phyloP scores from a whole-genome alignment of 75 land plant genomes.

The Selaginella tamariscina region DNA sequence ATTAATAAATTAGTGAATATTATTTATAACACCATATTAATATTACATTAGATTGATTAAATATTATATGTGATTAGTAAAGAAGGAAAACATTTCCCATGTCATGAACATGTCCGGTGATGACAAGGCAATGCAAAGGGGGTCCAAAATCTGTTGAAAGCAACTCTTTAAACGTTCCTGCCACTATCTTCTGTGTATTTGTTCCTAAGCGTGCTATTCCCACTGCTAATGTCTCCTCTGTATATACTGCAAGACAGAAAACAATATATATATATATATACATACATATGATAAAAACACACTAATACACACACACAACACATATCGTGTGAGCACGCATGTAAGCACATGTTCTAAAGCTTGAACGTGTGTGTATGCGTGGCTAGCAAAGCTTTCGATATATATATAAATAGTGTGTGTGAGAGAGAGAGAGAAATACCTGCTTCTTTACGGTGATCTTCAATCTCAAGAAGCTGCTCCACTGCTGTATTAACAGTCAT shows the following conservation, averaged over 20 bases:
- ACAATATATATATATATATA: too few relatives aligned
- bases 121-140: constrained; percentile 86
- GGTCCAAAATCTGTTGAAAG: constrained; percentile 66
- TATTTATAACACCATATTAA: too few relatives aligned
- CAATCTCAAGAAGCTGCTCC: constrained; percentile 80
- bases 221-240: constrained; percentile 55
- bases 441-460: constrained; percentile 36
- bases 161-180: constrained; percentile 69
- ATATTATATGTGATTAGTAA: too few relatives aligned
- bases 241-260: constrained; percentile 41
- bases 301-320: too few relatives aligned
- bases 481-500: constrained; percentile 88
- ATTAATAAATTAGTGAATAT: too few relatives aligned
- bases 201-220: constrained; percentile 83
- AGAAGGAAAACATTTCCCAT: constrained; percentile 83
- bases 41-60: too few relatives aligned
- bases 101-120: constrained; percentile 74
- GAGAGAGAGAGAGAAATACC: constrained; percentile 38
- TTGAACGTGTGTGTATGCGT: too few relatives aligned
- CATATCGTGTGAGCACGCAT: too few relatives aligned
- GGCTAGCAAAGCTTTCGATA: too few relatives aligned
- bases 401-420: too few relatives aligned
- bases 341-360: too few relatives aligned
- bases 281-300: too few relatives aligned
- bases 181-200: constrained; percentile 66